Evolutionary conservation across 2,329 filamentous ascomycete genomes (phyloP).

Genomic region (Dothiorella sarmentorum): DNA sequence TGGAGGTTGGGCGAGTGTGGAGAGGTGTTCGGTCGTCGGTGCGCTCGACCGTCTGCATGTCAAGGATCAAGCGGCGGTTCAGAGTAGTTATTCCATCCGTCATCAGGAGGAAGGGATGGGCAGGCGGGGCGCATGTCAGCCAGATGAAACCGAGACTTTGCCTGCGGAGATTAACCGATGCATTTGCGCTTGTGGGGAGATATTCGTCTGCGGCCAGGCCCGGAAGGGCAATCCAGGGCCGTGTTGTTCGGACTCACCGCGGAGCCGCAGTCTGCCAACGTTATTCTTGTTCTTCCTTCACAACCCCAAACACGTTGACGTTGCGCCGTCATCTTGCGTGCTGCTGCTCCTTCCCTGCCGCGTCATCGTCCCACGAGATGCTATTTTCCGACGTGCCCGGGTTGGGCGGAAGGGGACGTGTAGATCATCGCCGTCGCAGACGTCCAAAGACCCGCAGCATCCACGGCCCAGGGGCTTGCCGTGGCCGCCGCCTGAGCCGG

Average conservation of each 20-base stretch:
- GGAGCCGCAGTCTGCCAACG: not conserved
- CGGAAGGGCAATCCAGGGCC: constrained; percentile 3
- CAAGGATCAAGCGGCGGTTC: not conserved
- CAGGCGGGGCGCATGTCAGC: not conserved
- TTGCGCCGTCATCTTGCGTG: not conserved
- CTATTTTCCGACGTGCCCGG: too few species aligned
- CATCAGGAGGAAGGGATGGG: constrained; percentile 5
- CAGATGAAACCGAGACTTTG: not conserved
- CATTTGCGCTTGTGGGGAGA: constrained; percentile 8
- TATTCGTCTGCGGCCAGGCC: not conserved
- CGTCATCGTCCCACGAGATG: not conserved
- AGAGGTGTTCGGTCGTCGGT: not conserved
- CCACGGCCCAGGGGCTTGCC: not conserved
- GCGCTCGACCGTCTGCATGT: not conserved
- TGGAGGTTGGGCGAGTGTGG: not conserved
- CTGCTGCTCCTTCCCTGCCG: not conserved
- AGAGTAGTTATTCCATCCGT: constrained; percentile 6
- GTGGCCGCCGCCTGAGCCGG: not conserved
- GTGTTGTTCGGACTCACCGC: not conserved
- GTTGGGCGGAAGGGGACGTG: too few species aligned
- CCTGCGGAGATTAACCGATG: not conserved
- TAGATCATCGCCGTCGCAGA: not conserved
- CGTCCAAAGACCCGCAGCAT: not conserved
- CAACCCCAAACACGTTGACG: too few species aligned
- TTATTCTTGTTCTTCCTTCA: not conserved